Conservation (phyloP, 148 eudicot species). For the Dianthus caryophyllus region DNA sequence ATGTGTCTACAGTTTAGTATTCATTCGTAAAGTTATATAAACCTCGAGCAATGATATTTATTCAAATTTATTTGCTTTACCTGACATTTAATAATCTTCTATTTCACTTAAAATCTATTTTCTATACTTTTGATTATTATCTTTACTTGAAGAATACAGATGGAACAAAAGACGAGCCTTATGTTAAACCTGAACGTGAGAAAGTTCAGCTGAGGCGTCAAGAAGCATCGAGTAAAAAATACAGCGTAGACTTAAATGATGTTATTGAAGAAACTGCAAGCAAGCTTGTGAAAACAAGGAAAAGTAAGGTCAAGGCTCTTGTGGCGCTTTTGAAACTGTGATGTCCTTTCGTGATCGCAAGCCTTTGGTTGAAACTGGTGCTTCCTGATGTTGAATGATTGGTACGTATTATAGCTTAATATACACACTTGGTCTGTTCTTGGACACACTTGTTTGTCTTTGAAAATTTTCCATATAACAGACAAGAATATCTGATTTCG, state of each 20-base stretch:
- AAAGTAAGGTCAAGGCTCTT: conserved; percentile 81
- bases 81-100: too few relatives aligned
- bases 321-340: conserved; percentile 76
- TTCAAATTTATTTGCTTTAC: too few relatives aligned
- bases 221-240: conserved; percentile 38
- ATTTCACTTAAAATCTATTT: too few relatives aligned
- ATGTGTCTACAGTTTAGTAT: too few relatives aligned
- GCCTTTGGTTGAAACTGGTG: conserved; percentile 30
- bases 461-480: too few relatives aligned
- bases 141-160: conserved; percentile 36
- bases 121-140: too few relatives aligned
- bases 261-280: conserved; percentile 80
- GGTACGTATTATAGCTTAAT: conserved; percentile 21
- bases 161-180: conserved; percentile 22
- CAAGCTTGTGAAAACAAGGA: conserved; percentile 58
- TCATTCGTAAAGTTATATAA: too few relatives aligned
- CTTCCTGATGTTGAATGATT: conserved; percentile 25
- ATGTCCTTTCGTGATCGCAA: conserved; percentile 50
- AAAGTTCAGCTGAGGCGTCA: conserved; percentile 53
- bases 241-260: conserved; percentile 41
- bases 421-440: too few relatives aligned
- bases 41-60: too few relatives aligned
- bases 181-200: conserved; percentile 21
- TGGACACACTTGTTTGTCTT: too few relatives aligned
- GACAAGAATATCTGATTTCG: too few relatives aligned